phyloP scores from a whole-genome alignment of 805 yeast species.

The Ogataea populi-albae region DNA sequence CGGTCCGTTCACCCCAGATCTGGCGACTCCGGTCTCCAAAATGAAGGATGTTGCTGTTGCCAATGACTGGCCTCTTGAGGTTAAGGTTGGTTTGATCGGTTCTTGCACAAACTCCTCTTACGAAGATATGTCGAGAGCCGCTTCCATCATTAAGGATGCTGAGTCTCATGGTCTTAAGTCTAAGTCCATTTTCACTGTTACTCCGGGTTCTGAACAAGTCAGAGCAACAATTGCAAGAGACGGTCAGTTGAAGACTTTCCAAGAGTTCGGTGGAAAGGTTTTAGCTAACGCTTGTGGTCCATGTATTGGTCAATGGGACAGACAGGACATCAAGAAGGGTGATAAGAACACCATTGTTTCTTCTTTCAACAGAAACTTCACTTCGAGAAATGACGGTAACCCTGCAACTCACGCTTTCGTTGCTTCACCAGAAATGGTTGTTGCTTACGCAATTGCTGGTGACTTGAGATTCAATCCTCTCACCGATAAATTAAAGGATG shows the following conservation, averaged over 20 bases:
- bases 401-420: conserved; percentile 96
- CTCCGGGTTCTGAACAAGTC: conserved; percentile 98
- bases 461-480: conserved; percentile 89
- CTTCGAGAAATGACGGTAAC: conserved; percentile 98
- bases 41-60: conserved; percentile 67
- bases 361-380: conserved; percentile 95
- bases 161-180: conserved; percentile 82
- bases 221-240: conserved; percentile 97
- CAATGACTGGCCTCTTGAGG: conserved; percentile 82
- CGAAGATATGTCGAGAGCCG: conserved; percentile 97
- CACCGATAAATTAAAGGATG: conserved; percentile 73
- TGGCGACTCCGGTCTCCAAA: conserved; percentile 87
- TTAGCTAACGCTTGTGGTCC: conserved; percentile 99
- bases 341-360: conserved; percentile 89
- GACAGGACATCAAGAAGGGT: conserved; percentile 63
- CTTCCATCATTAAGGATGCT: conserved; percentile 86
- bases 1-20: conserved; percentile 98
- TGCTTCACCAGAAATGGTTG: conserved; percentile 98
- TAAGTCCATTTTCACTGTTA: conserved; percentile 86
- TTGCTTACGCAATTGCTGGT: conserved; percentile 95
- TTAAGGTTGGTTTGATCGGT: conserved; percentile 93
- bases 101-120: conserved; percentile 98
- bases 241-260: conserved; percentile 78
- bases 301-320: conserved; percentile 99
- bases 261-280: conserved; percentile 85